These are phyloP conservation scores for Silene vulgaris DNA, from an alignment of 179 eudicot species.

Conservation along the genomic window DNA sequence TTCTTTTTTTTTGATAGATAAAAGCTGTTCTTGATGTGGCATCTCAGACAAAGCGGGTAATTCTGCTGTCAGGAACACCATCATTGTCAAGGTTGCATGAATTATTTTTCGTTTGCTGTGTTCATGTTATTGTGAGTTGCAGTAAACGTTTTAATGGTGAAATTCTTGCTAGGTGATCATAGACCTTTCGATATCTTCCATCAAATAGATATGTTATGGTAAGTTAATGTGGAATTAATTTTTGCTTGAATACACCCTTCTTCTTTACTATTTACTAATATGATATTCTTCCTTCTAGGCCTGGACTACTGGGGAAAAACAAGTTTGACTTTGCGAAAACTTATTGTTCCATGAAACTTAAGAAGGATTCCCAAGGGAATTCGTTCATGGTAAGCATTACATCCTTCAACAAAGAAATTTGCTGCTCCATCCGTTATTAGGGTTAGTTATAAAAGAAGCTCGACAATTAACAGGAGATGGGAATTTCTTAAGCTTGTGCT, in stretches of 20 bases:
- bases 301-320: conserved; percentile 83
- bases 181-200: conserved; percentile 98
- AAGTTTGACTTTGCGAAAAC: conserved; percentile 89
- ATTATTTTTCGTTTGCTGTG: conserved; percentile 6
- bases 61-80: conserved; percentile 93
- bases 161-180: conserved; percentile 70
- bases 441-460: not conserved
- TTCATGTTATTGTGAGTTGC: conserved; percentile 16
- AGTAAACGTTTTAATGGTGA: conserved; percentile 27
- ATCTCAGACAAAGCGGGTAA: conserved; percentile 51
- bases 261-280: conserved; percentile 7
- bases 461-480: not conserved
- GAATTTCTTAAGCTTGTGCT: not conserved
- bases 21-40: conserved; percentile 83
- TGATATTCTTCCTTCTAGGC: conserved; percentile 51
- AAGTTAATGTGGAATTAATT: conserved; percentile 32
- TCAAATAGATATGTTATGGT: conserved; percentile 95
- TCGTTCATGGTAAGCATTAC: conserved; percentile 46
- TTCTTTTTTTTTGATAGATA: conserved; percentile 41
- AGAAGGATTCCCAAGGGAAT: conserved; percentile 55
- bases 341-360: conserved; percentile 55
- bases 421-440: conserved; percentile 8
- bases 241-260: conserved; percentile 9
- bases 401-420: conserved; percentile 6
- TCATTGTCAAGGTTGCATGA: conserved; percentile 87